Conservation (phyloP, 2,329 filamentous ascomycete genomes). For the Microdochium bolleyi region DNA sequence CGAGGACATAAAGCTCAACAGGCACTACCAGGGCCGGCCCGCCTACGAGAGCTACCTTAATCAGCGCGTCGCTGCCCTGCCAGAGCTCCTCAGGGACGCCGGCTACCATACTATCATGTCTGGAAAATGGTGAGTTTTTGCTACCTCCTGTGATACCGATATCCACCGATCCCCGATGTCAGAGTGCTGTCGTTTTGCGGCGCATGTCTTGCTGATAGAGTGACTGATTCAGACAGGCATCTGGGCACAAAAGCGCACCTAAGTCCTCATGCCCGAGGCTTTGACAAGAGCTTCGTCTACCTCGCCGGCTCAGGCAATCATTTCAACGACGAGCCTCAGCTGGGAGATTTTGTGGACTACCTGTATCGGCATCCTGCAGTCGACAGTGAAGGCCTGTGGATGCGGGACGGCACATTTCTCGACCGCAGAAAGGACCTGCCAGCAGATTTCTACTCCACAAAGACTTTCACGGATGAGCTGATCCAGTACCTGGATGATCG, state of each 20-base stretch:
- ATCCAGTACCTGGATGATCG: conserved; percentile 25
- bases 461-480: conserved; percentile 32
- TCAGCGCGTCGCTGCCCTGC: conserved; percentile 41
- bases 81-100: conserved; percentile 45
- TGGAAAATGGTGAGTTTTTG: conserved; percentile 51
- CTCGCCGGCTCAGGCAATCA: conserved; percentile 44
- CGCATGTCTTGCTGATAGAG: not conserved
- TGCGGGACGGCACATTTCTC: conserved; percentile 3
- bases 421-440: conserved; percentile 21
- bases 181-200: not conserved
- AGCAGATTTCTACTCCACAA: conserved; percentile 34
- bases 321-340: conserved; percentile 16
- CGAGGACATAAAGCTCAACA: conserved; percentile 25
- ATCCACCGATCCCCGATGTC: conserved; percentile 31
- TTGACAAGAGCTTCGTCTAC: conserved; percentile 44
- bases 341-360: conserved; percentile 1
- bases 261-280: conserved; percentile 39
- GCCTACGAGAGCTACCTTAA: conserved; percentile 51
- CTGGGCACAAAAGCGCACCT: conserved; percentile 30
- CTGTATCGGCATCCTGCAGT: not conserved
- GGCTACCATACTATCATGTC: conserved; percentile 50
- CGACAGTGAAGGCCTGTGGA: not conserved
- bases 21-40: conserved; percentile 26
- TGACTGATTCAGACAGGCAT: conserved; percentile 18
- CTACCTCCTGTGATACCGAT: no score